These are phyloP conservation scores for Candida sithepensis DNA, from an alignment of 805 yeast species.

Conservation along the genomic window DNA sequence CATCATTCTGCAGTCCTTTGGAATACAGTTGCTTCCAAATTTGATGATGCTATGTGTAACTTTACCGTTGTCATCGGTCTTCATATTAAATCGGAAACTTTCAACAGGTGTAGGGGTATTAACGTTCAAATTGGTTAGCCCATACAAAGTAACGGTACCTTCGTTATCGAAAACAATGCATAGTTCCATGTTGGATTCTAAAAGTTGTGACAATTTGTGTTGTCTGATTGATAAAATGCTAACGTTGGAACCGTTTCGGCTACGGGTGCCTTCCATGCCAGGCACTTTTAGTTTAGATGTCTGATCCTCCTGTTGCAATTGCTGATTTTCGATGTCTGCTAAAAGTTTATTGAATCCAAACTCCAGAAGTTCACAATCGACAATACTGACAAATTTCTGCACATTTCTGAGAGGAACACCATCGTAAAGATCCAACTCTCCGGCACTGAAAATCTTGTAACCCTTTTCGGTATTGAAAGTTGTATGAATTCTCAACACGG, in stretches of 20 bases:
- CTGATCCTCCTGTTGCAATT: background rate
- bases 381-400: constrained; percentile 26
- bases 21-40: constrained; percentile 29
- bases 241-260: constrained; percentile 14
- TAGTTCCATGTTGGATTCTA: constrained; percentile 31
- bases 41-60: constrained; percentile 16
- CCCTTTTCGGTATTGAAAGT: constrained; percentile 59
- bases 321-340: constrained; percentile 15
- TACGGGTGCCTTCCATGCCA: constrained; percentile 8
- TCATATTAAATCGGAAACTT: constrained; percentile 34
- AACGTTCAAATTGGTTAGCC: constrained; percentile 47
- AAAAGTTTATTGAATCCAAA: constrained; percentile 23
- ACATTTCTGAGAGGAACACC: constrained; percentile 6
- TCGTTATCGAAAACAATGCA: constrained; percentile 40
- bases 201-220: constrained; percentile 22
- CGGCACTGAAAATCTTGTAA: constrained; percentile 56
- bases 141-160: constrained; percentile 42
- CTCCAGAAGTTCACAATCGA: constrained; percentile 37
- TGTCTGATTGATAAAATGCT: constrained; percentile 13
- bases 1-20: constrained; percentile 24
- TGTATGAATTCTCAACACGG: constrained; percentile 64
- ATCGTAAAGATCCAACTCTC: constrained; percentile 36
- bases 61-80: constrained; percentile 11
- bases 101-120: constrained; percentile 45
- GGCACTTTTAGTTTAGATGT: background rate